Percentiles rank a stretch among this genome's conserved stretches.
Conservation (phyloP, 2,329 filamentous ascomycete species). For the Colletotrichum agaves region DNA sequence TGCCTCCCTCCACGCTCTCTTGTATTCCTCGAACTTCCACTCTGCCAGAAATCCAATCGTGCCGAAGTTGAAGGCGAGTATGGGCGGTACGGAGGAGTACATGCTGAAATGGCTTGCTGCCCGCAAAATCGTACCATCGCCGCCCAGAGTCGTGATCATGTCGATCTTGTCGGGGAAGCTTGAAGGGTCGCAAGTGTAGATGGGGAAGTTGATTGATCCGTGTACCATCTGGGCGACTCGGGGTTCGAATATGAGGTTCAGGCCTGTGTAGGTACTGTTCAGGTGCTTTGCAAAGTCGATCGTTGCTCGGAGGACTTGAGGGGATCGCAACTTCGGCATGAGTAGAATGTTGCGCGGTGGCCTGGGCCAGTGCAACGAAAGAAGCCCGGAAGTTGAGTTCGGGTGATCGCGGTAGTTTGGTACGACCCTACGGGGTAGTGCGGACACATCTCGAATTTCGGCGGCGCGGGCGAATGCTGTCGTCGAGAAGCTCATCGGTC, state of each 20-base stretch:
- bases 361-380: constrained; percentile 65
- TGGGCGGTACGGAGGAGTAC: constrained; percentile 83
- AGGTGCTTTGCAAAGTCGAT: constrained; percentile 76
- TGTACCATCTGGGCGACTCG: constrained; percentile 79
- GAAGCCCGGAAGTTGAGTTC: constrained; percentile 57
- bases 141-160: constrained; percentile 88
- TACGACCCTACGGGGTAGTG: constrained; percentile 65
- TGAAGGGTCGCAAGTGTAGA: constrained; percentile 67
- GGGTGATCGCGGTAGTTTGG: constrained; percentile 72
- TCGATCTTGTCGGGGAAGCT: constrained; percentile 84
- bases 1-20: constrained; percentile 89
- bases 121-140: constrained; percentile 90
- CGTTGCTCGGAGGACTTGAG: constrained; percentile 63
- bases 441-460: constrained; percentile 61
- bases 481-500: constrained; percentile 15
- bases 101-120: constrained; percentile 82
- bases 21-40: constrained; percentile 95
- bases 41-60: constrained; percentile 94
- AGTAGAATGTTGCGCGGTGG: constrained; percentile 68
- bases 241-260: constrained; percentile 86
- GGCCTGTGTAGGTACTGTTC: constrained; percentile 79
- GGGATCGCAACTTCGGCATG: constrained; percentile 68
- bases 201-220: constrained; percentile 75
- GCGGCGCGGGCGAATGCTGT: constrained; percentile 46
- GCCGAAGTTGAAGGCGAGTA: constrained; percentile 96